Conservation (phyloP, 768 basidiomycete genomes). For the Pholiota conissans region DNA sequence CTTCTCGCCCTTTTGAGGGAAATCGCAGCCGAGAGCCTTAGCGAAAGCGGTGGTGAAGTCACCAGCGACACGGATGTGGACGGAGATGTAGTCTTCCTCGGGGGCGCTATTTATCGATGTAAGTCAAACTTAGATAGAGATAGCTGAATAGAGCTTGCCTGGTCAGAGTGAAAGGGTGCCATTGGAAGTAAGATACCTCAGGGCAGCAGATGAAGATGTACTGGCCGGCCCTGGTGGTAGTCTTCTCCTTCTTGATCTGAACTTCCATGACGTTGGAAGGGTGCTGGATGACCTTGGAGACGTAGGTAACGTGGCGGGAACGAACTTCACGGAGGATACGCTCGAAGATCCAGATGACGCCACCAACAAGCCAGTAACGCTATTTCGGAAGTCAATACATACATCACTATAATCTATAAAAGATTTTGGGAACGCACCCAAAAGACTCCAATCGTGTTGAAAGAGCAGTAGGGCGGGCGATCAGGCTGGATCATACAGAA, state of each 20-base stretch:
- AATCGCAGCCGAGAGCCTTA: constrained; percentile 81
- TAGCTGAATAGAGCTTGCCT: constrained; percentile 43
- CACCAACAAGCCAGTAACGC: constrained; percentile 91
- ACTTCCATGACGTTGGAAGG: constrained; percentile 93
- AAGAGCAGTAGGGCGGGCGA: constrained; percentile 84
- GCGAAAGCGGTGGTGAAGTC: constrained; percentile 88
- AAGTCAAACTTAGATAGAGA: background rate
- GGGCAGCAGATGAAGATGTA: constrained; percentile 94
- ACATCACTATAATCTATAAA: background rate
- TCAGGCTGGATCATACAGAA: constrained; percentile 97
- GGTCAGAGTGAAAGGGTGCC: constrained; percentile 96
- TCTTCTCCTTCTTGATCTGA: constrained; percentile 97
- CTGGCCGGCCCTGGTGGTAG: constrained; percentile 78
- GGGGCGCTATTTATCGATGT: constrained; percentile 59
- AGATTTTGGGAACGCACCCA: constrained; percentile 63
- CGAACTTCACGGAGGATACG: constrained; percentile 91
- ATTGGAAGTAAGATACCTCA: constrained; percentile 92
- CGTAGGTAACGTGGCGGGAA: constrained; percentile 87
- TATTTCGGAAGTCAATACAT: constrained; percentile 23
- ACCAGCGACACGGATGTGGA: constrained; percentile 91
- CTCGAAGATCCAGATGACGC: constrained; percentile 82
- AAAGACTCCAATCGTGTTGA: constrained; percentile 86
- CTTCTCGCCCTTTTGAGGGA: constrained; percentile 48
- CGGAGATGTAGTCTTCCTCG: constrained; percentile 92
- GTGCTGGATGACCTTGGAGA: constrained; percentile 94